Evolutionary conservation across 192 early-diverging fungal species (phyloP).

Genomic region (Backusella liffmaniae): DNA sequence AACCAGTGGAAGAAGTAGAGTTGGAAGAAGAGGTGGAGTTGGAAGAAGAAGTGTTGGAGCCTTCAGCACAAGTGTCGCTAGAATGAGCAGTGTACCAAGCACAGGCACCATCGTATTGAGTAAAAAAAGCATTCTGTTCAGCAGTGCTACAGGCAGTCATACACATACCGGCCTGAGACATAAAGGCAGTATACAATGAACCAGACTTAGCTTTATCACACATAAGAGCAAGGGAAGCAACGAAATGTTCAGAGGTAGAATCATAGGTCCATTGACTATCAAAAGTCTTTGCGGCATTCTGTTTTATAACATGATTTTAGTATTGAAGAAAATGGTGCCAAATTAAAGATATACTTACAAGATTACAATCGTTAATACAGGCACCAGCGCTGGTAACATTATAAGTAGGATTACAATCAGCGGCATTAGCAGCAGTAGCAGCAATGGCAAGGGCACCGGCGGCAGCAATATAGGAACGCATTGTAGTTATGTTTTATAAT

Average conservation of each 20-base stretch:
- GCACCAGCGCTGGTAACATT: conserved; percentile 20
- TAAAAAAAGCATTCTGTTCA: conserved; percentile 26
- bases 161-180: conserved; percentile 35
- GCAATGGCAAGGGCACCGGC: conserved; percentile 13
- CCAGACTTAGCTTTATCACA: conserved; percentile 24
- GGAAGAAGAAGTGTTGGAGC: neutral
- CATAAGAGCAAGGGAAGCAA: conserved; percentile 25
- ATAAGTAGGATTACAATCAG: conserved; percentile 24
- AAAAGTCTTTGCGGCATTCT: conserved; percentile 31
- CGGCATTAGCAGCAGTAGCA: conserved; percentile 20
- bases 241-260: conserved; percentile 25
- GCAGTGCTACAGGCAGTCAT: conserved; percentile 8
- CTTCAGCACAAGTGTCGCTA: conserved; percentile 5
- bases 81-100: conserved; percentile 22
- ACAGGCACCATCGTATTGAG: conserved; percentile 20
- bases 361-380: conserved; percentile 30
- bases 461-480: conserved; percentile 34
- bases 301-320: neutral
- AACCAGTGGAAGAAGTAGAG: neutral
- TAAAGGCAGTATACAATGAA: conserved; percentile 30
- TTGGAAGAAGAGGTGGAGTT: neutral
- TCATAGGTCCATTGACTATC: conserved; percentile 24
- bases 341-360: conserved; percentile 18
- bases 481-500: neutral
- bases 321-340: neutral